Base-by-base conservation (phyloP, 2,329 filamentous ascomycete species). In the Ophiostoma piceae region DNA sequence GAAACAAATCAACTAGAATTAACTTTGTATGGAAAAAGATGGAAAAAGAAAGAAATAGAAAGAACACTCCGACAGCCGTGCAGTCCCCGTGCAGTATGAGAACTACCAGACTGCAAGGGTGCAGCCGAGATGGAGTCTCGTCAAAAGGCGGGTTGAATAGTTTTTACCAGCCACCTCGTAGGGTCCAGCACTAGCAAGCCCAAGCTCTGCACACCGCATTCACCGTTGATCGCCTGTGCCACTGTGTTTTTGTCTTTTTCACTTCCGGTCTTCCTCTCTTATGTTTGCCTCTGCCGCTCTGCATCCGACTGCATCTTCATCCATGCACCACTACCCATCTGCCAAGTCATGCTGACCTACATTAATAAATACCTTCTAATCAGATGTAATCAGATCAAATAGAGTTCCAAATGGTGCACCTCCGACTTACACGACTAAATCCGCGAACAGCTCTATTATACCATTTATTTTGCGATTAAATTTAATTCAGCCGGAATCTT, bases 181-280 rank as follows among this genome's bases (percentile, higher is more conserved):
- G 35, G 35, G 8, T 35, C 26, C 26, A 35, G 35, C 35, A 22
- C 16, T 54, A 54, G 19, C 47, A 54, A 54, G 19, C 14, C 19
- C 47, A n/a, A 54, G 19, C 47, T n/a, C n/a, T 57, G 7, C 51
- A 57, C 51, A 22, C 51, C 51, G 51, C 51, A 57, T 57, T 57
- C 51, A 29, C n/a, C 51, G 51, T 57, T 57, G 51, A 57, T 57
- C 51, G 51, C 39, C 39, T 41, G 39, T 51, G 19, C 8, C 26
- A 26, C 22, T 26, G 9, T 57, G 22, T 26, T 8, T 57, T n/a
- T 57, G n/a, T 7, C 8, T 26, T 8, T 8, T 11, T 29, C 39
- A 51, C 51, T 8, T 57, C 51, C 9, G n/a, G n/a, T 26, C 51
- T 26, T 2, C 51, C 51, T 26, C 51, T 26, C 51, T 57, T 54